Conservation (phyloP, 2,329 filamentous ascomycete species). For the Xylaria sp. region DNA sequence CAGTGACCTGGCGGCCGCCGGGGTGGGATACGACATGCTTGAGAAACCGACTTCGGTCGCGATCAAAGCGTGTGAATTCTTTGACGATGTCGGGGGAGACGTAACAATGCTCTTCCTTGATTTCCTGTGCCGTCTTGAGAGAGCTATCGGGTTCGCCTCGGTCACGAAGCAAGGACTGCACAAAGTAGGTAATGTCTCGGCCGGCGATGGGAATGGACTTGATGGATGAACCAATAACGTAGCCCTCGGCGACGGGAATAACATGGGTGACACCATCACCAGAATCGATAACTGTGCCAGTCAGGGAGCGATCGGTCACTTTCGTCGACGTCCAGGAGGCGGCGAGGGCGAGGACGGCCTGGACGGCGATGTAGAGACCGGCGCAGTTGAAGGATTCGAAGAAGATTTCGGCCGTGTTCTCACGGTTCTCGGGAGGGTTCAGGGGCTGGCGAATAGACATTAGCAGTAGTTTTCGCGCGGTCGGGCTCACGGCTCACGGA, state of each 20-base stretch:
- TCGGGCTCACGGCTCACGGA: neutral
- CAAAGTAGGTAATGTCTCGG: conserved; percentile 98
- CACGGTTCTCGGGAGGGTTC: conserved; percentile 97
- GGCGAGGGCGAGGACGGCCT: conserved; percentile 94
- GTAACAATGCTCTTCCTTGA: conserved; percentile 99
- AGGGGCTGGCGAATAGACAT: conserved; percentile 70
- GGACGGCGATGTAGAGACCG: conserved; percentile 97
- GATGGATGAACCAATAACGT: conserved; percentile 98
- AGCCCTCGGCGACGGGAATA: conserved; percentile 97
- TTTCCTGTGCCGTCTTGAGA: conserved; percentile 95
- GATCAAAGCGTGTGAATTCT: conserved; percentile 94
- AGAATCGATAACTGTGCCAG: conserved; percentile 97
- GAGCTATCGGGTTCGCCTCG: conserved; percentile 96
- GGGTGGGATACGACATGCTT: conserved; percentile 89
- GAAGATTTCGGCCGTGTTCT: conserved; percentile 99
- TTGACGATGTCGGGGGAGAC: conserved; percentile 99
- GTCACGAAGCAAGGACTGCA: conserved; percentile 94
- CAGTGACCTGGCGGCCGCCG: conserved; percentile 82
- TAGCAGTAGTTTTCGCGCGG: conserved; percentile 22
- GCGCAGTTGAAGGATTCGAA: conserved; percentile 99
- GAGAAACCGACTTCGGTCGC: conserved; percentile 88
- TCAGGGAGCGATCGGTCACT: conserved; percentile 93
- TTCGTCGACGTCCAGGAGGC: conserved; percentile 99
- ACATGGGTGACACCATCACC: conserved; percentile 99
- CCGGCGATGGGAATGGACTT: conserved; percentile 99